These are phyloP conservation scores for Sonneratia alba DNA, from an alignment of 345 rosid species.

Conservation along the genomic window DNA sequence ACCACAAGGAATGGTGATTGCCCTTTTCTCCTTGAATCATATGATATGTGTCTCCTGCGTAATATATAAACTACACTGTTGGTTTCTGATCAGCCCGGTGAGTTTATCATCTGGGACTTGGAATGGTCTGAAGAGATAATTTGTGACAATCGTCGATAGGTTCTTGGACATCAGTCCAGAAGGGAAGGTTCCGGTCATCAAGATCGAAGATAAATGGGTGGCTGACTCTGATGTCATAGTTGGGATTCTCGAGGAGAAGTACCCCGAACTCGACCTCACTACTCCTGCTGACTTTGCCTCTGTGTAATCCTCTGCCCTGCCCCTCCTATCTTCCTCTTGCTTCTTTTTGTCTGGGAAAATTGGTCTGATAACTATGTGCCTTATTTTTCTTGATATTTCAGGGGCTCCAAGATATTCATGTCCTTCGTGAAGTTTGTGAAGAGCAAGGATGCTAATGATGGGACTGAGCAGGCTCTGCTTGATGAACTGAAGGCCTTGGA, in stretches of 20 bases:
- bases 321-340: not conserved
- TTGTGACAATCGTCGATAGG: conserved; percentile 27
- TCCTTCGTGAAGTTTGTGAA: conserved; percentile 55
- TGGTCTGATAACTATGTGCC: not conserved
- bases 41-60: not conserved
- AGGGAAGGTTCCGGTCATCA: conserved; percentile 74
- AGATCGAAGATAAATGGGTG: conserved; percentile 76
- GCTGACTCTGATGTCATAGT: conserved; percentile 80
- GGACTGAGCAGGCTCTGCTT: conserved; percentile 64
- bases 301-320: conserved; percentile 28
- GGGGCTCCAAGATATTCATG: conserved; percentile 66
- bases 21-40: not conserved
- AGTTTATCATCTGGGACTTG: not conserved
- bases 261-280: conserved; percentile 61
- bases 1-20: not conserved
- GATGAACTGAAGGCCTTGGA: conserved; percentile 72
- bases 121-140: not conserved
- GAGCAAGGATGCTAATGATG: conserved; percentile 81
- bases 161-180: conserved; percentile 67
- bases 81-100: too few relatives aligned
- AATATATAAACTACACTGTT: too few relatives aligned
- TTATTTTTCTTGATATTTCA: conserved; percentile 7
- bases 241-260: conserved; percentile 68
- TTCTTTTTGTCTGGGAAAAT: not conserved
- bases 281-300: conserved; percentile 58